Conservation (phyloP, 176 grass and related monocot genomes). For the Oryza meyeriana region DNA sequence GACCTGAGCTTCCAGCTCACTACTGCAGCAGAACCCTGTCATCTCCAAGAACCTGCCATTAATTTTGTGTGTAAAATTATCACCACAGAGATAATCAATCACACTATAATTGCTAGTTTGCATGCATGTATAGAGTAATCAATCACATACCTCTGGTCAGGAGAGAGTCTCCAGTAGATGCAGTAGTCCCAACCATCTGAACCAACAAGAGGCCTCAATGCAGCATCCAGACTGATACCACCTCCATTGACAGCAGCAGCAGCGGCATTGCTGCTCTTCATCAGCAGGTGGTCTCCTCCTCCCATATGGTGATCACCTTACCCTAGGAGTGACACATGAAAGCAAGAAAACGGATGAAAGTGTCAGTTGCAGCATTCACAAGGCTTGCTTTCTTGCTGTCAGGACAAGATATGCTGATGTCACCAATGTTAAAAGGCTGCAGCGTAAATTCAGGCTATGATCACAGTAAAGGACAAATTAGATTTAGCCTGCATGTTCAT, state of each 20-base stretch:
- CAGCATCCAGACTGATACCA: slow-evolving; percentile 39
- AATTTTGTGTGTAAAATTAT: background rate
- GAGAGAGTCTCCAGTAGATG: slow-evolving; percentile 76
- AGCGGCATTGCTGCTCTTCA: background rate
- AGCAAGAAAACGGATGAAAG: slow-evolving; percentile 1
- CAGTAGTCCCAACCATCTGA: slow-evolving; percentile 72
- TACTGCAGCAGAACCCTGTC: slow-evolving; percentile 73
- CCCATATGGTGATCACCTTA: slow-evolving; percentile 36
- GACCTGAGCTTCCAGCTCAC: slow-evolving; percentile 39
- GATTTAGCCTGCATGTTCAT: background rate
- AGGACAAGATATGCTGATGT: slow-evolving; percentile 42
- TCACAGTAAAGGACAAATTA: slow-evolving; percentile 22
- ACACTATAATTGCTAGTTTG: no score
- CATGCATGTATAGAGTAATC: background rate
- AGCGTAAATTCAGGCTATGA: slow-evolving; percentile 31
- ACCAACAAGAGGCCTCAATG: slow-evolving; percentile 63
- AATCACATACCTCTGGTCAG: slow-evolving; percentile 54
- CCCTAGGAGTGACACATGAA: slow-evolving; percentile 15
- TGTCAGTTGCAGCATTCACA: slow-evolving; percentile 25
- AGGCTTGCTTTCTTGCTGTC: slow-evolving; percentile 14
- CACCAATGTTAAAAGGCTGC: slow-evolving; percentile 43
- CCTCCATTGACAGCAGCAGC: slow-evolving; percentile 11
- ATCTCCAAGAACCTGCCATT: slow-evolving; percentile 67
- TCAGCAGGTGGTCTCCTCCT: slow-evolving; percentile 37
- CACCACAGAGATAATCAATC: background rate